Conservation (phyloP, 805 yeast species). For the Starmerella bacillaris region DNA sequence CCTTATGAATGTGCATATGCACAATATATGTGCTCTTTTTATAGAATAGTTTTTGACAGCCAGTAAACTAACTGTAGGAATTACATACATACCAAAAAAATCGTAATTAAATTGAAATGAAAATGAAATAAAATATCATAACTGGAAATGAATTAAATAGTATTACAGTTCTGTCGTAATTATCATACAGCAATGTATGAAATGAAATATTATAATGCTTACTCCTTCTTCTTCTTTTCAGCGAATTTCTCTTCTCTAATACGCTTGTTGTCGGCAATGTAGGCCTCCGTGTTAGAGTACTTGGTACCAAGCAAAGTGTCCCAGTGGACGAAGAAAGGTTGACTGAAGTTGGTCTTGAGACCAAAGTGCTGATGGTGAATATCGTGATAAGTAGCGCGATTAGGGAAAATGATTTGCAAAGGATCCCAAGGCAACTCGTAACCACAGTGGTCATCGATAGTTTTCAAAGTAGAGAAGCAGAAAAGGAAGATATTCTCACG, state of each 20-base stretch:
- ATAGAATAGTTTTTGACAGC: no score
- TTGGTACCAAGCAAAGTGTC: constrained; percentile 56
- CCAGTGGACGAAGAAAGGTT: constrained; percentile 94
- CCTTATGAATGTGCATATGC: no score
- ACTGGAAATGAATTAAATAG: no score
- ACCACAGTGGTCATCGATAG: constrained; percentile 99
- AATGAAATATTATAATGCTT: no score
- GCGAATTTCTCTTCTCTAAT: constrained; percentile 51
- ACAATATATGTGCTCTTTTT: no score
- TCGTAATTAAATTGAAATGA: no score
- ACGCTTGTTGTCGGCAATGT: constrained; percentile 44
- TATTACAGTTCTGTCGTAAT: no score
- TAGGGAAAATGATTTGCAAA: constrained; percentile 80
- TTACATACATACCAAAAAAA: no score
- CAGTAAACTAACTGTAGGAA: no score
- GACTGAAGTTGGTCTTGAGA: constrained; percentile 77
- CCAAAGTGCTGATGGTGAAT: constrained; percentile 96
- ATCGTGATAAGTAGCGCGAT: constrained; percentile 89
- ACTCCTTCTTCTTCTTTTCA: constrained; percentile 26
- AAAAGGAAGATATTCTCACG: constrained; percentile 60
- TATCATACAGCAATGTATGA: no score
- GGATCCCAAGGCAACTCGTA: constrained; percentile 82
- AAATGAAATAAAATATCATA: no score
- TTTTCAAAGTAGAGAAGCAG: constrained; percentile 82
- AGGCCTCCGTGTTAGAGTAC: constrained; percentile 47